Conservation (phyloP, 148 eudicot genomes). For the Vaccinium myrtillus region DNA sequence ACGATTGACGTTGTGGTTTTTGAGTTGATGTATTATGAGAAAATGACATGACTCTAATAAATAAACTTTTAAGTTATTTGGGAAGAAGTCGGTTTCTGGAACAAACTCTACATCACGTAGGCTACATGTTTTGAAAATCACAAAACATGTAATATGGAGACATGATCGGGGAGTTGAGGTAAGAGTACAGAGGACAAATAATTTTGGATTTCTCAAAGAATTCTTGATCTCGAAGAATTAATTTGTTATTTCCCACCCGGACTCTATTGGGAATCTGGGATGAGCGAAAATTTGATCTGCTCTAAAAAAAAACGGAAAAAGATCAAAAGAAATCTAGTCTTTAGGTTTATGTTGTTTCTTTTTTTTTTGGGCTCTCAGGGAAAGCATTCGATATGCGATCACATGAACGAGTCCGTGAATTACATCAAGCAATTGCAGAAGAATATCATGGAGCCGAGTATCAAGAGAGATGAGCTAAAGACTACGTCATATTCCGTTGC, state of each 20-base stretch:
- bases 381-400: conserved; percentile 35
- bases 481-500: not conserved
- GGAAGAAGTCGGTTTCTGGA: too few species aligned
- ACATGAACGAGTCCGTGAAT: conserved; percentile 28
- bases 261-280: too few species aligned
- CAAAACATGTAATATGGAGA: too few species aligned
- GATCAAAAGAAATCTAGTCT: too few species aligned
- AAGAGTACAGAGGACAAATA: not conserved
- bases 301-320: not conserved
- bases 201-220: not conserved
- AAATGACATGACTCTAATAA: too few species aligned
- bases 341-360: not conserved
- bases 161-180: not conserved
- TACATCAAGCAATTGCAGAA: conserved; percentile 30
- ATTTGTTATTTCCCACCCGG: too few species aligned
- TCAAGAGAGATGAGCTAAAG: conserved; percentile 23
- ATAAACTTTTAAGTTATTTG: too few species aligned
- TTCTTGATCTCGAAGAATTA: too few species aligned
- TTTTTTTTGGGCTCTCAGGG: conserved; percentile 16
- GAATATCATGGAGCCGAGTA: conserved; percentile 22
- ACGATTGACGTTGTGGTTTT: too few species aligned
- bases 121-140: too few species aligned
- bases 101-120: not conserved
- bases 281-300: not conserved
- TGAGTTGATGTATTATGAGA: too few species aligned